Evolutionary conservation across 2,329 filamentous ascomycete genomes (phyloP).

Genomic region (Byssothecium circinans): DNA sequence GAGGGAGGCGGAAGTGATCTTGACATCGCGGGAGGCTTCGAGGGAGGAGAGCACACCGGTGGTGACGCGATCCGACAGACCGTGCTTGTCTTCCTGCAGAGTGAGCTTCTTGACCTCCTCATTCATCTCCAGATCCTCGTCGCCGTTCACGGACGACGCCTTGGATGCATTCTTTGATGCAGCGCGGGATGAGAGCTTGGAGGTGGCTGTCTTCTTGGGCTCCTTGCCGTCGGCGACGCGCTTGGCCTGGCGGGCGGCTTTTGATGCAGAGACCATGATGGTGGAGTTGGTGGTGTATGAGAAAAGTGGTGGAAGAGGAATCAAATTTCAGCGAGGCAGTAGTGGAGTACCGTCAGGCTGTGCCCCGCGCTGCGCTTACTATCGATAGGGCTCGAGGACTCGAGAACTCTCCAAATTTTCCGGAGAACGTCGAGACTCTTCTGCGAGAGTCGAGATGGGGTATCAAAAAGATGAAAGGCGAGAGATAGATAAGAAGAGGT

Average conservation of each 20-base stretch:
- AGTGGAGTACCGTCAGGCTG: neutral
- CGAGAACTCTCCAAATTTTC: too few species aligned
- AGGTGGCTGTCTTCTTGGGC: conserved; percentile 74
- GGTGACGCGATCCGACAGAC: conserved; percentile 95
- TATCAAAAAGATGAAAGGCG: too few species aligned
- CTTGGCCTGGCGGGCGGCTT: conserved; percentile 69
- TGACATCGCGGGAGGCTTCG: conserved; percentile 85
- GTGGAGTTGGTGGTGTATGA: conserved; percentile 11
- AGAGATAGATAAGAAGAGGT: neutral
- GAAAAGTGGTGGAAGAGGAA: conserved; percentile 22
- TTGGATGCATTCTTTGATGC: conserved; percentile 64
- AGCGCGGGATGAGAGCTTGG: conserved; percentile 70
- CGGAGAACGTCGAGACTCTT: too few species aligned
- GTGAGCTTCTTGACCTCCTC: conserved; percentile 86
- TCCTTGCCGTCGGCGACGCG: conserved; percentile 68
- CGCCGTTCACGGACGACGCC: conserved; percentile 69
- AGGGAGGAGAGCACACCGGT: conserved; percentile 93
- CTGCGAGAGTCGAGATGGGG: too few species aligned
- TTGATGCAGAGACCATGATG: conserved; percentile 68
- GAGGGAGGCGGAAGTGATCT: conserved; percentile 89
- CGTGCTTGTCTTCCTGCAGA: conserved; percentile 93
- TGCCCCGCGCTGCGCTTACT: neutral
- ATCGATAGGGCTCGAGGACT: neutral
- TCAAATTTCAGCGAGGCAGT: conserved; percentile 23
- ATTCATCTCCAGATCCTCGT: conserved; percentile 64